These are phyloP conservation scores for Picochlorum sp. DNA, from an alignment of 139 green algal genomes.

Conservation along the genomic window DNA sequence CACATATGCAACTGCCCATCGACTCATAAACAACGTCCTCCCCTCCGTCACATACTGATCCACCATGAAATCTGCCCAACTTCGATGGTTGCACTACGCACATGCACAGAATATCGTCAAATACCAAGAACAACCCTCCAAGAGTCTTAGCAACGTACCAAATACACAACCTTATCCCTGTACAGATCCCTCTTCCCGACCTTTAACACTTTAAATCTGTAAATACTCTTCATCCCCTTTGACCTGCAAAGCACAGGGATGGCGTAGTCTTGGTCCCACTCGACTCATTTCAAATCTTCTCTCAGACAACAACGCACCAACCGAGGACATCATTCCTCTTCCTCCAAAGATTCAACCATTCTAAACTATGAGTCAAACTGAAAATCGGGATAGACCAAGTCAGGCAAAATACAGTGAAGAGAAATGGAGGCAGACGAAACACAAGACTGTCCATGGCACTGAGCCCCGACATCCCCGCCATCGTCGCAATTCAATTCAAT, in stretches of 20 bases:
- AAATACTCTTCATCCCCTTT: conserved; percentile 26
- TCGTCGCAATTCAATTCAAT: too few species aligned
- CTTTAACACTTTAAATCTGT: conserved; percentile 31
- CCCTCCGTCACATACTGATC: conserved; percentile 75
- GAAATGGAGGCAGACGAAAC: conserved; percentile 16
- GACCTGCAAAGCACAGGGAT: conserved; percentile 33
- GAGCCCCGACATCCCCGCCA: too few species aligned
- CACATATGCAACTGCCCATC: conserved; percentile 61
- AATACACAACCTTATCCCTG: conserved; percentile 42
- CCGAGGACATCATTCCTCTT: conserved; percentile 46
- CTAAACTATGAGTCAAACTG: conserved; percentile 32
- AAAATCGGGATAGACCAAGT: conserved; percentile 51
- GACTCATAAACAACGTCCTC: conserved; percentile 59
- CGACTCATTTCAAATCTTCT: conserved; percentile 6
- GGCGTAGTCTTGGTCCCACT: not conserved
- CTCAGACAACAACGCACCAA: conserved; percentile 33
- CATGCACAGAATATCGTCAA: not conserved
- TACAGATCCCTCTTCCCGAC: conserved; percentile 34
- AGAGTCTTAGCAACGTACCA: conserved; percentile 34
- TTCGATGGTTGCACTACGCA: conserved; percentile 80
- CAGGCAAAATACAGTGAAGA: conserved; percentile 32
- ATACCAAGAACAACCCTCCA: too few species aligned
- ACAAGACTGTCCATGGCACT: not conserved
- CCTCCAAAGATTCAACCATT: conserved; percentile 35
- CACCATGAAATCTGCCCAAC: conserved; percentile 87